These are phyloP conservation scores for Coemansia sp. DNA, from an alignment of 371 early-diverging fungal genomes.

Conservation along the genomic window DNA sequence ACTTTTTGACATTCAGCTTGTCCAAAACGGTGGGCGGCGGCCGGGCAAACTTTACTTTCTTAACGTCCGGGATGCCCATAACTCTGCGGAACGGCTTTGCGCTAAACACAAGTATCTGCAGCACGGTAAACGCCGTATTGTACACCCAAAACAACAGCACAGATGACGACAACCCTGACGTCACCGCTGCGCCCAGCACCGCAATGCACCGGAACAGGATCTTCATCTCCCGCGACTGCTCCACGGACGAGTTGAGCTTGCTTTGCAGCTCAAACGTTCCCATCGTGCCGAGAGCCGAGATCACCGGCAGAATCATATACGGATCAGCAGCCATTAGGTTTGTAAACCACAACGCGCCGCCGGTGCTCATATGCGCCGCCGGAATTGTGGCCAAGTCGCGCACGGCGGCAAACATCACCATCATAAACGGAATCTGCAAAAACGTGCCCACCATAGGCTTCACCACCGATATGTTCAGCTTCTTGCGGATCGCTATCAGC, in stretches of 20 bases:
- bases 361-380: conserved; percentile 76
- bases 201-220: conserved; percentile 66
- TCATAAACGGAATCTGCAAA: conserved; percentile 81
- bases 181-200: conserved; percentile 65
- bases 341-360: conserved; percentile 81
- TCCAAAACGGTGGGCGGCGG: conserved; percentile 10
- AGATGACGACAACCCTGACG: conserved; percentile 73
- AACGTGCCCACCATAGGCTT: conserved; percentile 64
- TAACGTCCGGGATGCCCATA: conserved; percentile 45
- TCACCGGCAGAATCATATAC: conserved; percentile 74
- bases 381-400: conserved; percentile 78
- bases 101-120: conserved; percentile 67
- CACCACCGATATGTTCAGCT: conserved; percentile 63
- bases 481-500: conserved; percentile 62
- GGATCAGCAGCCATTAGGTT: conserved; percentile 83
- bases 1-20: conserved; percentile 8
- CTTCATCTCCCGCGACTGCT: conserved; percentile 58
- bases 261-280: conserved; percentile 66
- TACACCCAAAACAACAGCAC: conserved; percentile 87
- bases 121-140: conserved; percentile 69
- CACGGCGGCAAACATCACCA: conserved; percentile 86
- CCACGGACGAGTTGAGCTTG: conserved; percentile 57
- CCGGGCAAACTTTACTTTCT: conserved; percentile 29
- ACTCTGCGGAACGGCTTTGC: conserved; percentile 57
- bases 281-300: conserved; percentile 72